Base-by-base conservation (phyloP, 2,329 filamentous ascomycete species). In the Botrytis pseudocinerea region DNA sequence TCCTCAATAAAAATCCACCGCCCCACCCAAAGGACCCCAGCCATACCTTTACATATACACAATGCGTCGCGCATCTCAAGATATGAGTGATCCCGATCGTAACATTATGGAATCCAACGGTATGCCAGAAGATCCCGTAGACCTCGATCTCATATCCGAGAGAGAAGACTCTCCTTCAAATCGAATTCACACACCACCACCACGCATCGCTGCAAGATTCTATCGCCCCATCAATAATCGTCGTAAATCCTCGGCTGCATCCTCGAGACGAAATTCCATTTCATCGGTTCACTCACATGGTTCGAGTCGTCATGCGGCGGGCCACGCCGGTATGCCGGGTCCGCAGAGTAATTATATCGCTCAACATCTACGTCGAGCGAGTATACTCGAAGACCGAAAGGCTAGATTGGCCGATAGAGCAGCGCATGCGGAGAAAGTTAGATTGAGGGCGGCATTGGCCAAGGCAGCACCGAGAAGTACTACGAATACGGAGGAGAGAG, bases 391-490 rank as follows among this genome's bases (percentile, higher is more conserved):
- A 81, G 91, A 92, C 77, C 90, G 93, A 75, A 94, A 93, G 80
- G 92, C 93, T 22, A 88, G 93, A 32, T 86, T 96, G 28, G 93
- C 93, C 71, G 93, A 95, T 81, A 87, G 93, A 72, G 93, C 93
- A 42, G 92, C 92, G 12, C 93, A 96, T 82, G 93, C 92, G 35
- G 93, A 96, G 82, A 93, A 95, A 81, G 93, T 96, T 25, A 90
- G 93, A 69, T 83, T 94, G 74, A 88, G 92, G 51, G 93, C 93
- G 61, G 92, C 92, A 16, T 82, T 92, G 73, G 92, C 90, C 74
- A 94, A 94, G 82, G 90, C 92, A 4, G 86, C 89, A 10, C 88
- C 90, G 2, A 85, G 87, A 32, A 89, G 91, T 76, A 88, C 84
- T 46, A 89, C 88, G 3, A 86, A 90, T 71, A 92, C 90, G 62